These are phyloP conservation scores for Talaromyces islandicus DNA, from an alignment of 2,329 filamentous ascomycete genomes.

Conservation along the genomic window DNA sequence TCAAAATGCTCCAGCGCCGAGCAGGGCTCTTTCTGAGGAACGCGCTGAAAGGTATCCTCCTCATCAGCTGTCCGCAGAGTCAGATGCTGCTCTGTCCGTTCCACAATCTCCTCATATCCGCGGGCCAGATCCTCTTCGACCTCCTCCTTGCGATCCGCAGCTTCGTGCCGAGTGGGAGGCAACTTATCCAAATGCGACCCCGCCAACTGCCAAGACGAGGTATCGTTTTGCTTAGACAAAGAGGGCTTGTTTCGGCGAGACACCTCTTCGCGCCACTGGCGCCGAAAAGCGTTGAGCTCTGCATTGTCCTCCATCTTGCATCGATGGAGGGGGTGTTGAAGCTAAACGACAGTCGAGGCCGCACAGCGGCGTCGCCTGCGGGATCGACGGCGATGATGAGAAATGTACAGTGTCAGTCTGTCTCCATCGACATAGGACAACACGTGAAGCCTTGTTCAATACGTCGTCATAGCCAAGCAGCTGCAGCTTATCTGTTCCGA, in stretches of 20 bases:
- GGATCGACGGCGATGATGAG: neutral
- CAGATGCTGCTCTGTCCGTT: slow-evolving; percentile 28
- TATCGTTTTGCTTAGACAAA: slow-evolving; percentile 11
- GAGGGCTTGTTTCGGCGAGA: slow-evolving; percentile 39
- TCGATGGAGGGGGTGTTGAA: neutral
- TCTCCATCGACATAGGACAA: neutral
- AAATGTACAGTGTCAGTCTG: neutral
- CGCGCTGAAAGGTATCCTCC: slow-evolving; percentile 34
- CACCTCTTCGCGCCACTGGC: slow-evolving; percentile 81
- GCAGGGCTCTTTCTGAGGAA: slow-evolving; percentile 47
- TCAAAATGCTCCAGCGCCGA: slow-evolving; percentile 92
- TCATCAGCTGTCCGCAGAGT: slow-evolving; percentile 29
- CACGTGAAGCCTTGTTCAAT: neutral
- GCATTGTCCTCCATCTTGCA: slow-evolving; percentile 45
- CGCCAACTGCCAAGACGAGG: slow-evolving; percentile 12
- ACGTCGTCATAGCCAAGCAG: neutral
- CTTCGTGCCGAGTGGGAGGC: slow-evolving; percentile 35
- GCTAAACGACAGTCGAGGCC: neutral
- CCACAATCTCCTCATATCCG: slow-evolving; percentile 26
- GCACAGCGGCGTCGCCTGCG: neutral
- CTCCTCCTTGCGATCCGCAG: slow-evolving; percentile 33
- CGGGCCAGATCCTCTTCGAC: slow-evolving; percentile 18
- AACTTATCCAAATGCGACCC: slow-evolving; percentile 21
- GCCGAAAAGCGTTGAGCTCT: slow-evolving; percentile 80
- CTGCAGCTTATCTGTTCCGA: neutral